Evolutionary conservation across 805 yeast genomes (phyloP), one percentile per base, ranked within the genome.

Genomic region (Dipodascus albidus): DNA sequence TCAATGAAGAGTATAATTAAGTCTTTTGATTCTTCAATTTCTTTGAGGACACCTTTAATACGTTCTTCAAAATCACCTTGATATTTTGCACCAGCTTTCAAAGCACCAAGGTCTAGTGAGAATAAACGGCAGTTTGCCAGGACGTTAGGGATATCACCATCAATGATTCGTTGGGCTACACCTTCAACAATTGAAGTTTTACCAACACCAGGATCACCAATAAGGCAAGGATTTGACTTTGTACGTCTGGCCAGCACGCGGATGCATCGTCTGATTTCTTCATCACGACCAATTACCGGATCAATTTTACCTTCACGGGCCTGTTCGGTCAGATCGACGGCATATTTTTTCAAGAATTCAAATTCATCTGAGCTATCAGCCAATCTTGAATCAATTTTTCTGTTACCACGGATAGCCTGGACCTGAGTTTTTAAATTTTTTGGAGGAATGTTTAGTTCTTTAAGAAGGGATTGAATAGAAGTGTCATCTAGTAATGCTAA

Each of bases 161-260:
- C 97, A 56, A 93, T 82, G 58, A 93, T 88, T 72, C 99, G 79
- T 71, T 91, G 98, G 11, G 99, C 98, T 54, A 93, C 97, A 64
- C 98, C 99, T 73, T 93, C 99, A 52, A 93, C 96, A 62, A 93
- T 91, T 27, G 96, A 87, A 41, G 99, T 93, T 73, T 93, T 93
- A 77, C 99, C 99, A 52, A 93, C 97, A 81, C 99, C 99, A 47
- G 99, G 96, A 64, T 93, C 99, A 76, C 99, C 99, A 63, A 93
- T 89, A 56, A 93, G 73, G 62, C 96, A 93, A 15, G 98, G 96
- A 67, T 93, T 93, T 3, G 97, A 90, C 71, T 93, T 93, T 47
- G 96, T 87, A 72, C 99, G 82, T 73, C 99, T 84, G n/a, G 99
- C 90, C 56, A 93, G 76, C 2, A 93, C 96, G 57, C 98, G 80